Evolutionary conservation across 1,284 basidiomycete genomes (phyloP).

Genomic region (Takashimella koratensis): DNA sequence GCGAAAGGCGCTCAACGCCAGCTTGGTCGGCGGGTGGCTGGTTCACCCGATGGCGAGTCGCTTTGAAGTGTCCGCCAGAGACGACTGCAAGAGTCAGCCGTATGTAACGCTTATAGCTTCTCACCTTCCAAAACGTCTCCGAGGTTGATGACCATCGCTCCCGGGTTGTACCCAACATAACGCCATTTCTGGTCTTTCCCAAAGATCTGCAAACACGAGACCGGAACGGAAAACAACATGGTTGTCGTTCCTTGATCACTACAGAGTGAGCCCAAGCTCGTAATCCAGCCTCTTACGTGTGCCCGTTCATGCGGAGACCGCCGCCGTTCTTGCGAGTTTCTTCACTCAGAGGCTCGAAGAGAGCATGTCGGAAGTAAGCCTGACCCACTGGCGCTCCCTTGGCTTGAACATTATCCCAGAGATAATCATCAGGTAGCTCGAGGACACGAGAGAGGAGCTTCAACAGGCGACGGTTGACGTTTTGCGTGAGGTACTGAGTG

Average conservation of each 20-base stretch:
- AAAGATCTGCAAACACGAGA: constrained; percentile 46
- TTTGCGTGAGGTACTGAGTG: too few relatives aligned
- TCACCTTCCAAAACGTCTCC: constrained; percentile 15
- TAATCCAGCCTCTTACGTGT: constrained; percentile 38
- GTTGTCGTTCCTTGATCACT: too few relatives aligned
- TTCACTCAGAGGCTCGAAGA: too few relatives aligned
- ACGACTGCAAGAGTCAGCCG: constrained; percentile 3
- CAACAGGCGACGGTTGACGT: constrained; percentile 46
- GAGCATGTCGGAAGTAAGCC: too few relatives aligned
- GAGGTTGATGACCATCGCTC: constrained; percentile 16
- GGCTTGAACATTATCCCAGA: too few relatives aligned
- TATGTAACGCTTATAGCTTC: not conserved
- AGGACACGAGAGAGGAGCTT: constrained; percentile 43
- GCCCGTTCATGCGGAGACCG: too few relatives aligned
- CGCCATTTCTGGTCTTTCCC: constrained; percentile 46
- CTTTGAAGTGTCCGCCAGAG: constrained; percentile 30
- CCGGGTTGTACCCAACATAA: constrained; percentile 40
- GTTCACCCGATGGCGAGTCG: constrained; percentile 29
- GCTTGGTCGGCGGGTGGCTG: constrained; percentile 19
- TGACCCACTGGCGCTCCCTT: too few relatives aligned
- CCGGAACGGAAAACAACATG: constrained; percentile 48
- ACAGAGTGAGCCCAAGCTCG: constrained; percentile 12
- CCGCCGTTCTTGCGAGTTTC: too few relatives aligned
- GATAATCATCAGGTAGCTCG: constrained; percentile 43
- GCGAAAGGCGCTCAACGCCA: too few relatives aligned